Evolutionary conservation across 345 rosid species (phyloP).

Genomic region (Eucalyptus urophylla): DNA sequence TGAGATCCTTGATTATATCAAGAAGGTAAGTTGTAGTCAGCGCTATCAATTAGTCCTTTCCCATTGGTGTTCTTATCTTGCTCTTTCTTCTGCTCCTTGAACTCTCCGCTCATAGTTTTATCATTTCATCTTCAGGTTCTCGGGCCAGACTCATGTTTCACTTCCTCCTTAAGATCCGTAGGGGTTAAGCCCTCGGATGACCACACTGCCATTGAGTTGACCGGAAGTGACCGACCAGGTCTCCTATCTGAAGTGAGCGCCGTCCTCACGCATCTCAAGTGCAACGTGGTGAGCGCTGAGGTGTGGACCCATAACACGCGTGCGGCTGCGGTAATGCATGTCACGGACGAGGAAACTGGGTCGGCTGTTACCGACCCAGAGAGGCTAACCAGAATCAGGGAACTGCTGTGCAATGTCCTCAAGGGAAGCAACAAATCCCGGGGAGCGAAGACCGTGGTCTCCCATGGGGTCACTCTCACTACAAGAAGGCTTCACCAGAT

Average conservation of each 20-base stretch:
- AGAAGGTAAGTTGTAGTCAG: conserved; percentile 32
- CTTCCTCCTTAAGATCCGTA: conserved; percentile 55
- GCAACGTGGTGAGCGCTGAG: conserved; percentile 77
- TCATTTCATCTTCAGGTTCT: conserved; percentile 37
- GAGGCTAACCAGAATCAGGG: conserved; percentile 49
- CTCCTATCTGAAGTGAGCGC: conserved; percentile 86
- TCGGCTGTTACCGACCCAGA: conserved; percentile 55
- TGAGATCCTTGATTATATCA: conserved; percentile 62
- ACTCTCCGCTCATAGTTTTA: neutral
- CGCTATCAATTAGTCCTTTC: neutral
- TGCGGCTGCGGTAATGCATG: conserved; percentile 90
- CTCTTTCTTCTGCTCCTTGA: neutral
- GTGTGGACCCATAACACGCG: conserved; percentile 92
- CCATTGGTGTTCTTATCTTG: neutral
- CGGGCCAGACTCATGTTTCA: conserved; percentile 71
- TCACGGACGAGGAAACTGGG: conserved; percentile 62
- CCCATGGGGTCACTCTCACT: conserved; percentile 51
- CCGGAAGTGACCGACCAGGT: conserved; percentile 86
- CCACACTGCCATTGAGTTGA: conserved; percentile 74
- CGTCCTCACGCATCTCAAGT: conserved; percentile 67
- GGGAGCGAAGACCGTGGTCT: conserved; percentile 60
- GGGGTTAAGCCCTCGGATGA: conserved; percentile 63
- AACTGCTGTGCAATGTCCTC: conserved; percentile 64
- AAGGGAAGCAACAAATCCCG: conserved; percentile 62
- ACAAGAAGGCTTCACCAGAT: conserved; percentile 96